Conservation (phyloP, 1,284 basidiomycete genomes). For the Rhodotorula sp. region DNA sequence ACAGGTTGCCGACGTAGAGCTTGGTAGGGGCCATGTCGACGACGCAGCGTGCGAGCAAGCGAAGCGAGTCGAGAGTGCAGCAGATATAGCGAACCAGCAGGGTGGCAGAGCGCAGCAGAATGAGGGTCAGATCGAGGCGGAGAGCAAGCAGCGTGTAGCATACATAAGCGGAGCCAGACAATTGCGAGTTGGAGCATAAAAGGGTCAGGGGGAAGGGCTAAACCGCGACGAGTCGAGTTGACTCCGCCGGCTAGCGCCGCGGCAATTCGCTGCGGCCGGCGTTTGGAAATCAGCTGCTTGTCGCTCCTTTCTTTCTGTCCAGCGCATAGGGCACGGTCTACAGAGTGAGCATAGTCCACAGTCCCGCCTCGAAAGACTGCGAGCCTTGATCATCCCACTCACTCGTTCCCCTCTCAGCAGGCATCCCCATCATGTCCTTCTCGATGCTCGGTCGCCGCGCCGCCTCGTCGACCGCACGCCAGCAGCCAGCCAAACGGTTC, state of each 20-base stretch:
- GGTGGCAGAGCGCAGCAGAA: no score
- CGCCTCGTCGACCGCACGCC: background rate
- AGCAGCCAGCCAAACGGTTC: background rate
- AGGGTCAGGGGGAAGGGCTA: background rate
- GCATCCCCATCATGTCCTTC: conserved; percentile 4
- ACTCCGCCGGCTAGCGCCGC: background rate
- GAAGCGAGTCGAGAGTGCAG: no score
- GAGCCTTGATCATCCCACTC: no score
- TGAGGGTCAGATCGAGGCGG: no score
- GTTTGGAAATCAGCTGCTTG: background rate
- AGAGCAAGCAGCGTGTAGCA: no score
- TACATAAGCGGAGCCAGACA: background rate
- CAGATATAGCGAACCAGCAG: no score
- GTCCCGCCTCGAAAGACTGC: background rate
- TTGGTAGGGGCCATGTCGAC: background rate
- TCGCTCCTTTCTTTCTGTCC: background rate
- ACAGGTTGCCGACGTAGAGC: conserved; percentile 32
- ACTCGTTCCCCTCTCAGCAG: background rate
- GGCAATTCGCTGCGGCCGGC: background rate
- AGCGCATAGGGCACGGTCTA: background rate
- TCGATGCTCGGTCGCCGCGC: conserved; percentile 4
- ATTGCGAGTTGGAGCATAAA: background rate
- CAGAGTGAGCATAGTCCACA: background rate
- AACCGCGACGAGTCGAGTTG: background rate
- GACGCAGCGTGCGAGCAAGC: no score